Conservation (phyloP, 2,329 filamentous ascomycete genomes). For the Neofusicoccum laricinum region DNA sequence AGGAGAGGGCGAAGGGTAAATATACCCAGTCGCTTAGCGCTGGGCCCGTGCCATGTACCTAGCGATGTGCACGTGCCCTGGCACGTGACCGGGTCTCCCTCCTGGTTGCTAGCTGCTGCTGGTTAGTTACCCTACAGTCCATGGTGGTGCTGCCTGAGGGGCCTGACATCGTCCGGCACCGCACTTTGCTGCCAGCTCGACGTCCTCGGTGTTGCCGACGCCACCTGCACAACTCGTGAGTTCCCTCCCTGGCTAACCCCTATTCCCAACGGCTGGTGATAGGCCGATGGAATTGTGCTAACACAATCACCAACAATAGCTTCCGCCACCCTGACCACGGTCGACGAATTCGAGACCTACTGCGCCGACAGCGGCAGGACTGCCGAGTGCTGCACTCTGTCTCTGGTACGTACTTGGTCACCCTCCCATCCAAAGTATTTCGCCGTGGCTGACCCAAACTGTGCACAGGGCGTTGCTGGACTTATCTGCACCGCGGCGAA, state of each 20-base stretch:
- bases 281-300: neutral
- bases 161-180: neutral
- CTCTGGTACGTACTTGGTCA: neutral
- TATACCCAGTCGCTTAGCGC: too few relatives aligned
- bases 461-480: neutral
- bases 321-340: neutral
- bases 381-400: constrained; percentile 13
- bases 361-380: constrained; percentile 4
- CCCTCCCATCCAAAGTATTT: neutral
- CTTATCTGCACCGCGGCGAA: neutral
- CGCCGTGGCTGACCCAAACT: neutral
- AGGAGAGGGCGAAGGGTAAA: too few relatives aligned
- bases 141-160: too few relatives aligned
- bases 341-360: neutral
- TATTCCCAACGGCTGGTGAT: neutral
- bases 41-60: too few relatives aligned
- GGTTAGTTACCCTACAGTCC: too few relatives aligned
- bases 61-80: too few relatives aligned
- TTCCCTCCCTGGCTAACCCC: neutral
- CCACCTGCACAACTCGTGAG: neutral
- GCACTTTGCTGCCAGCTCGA: constrained; percentile 14
- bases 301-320: neutral
- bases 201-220: constrained; percentile 3
- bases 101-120: too few relatives aligned
- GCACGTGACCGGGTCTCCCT: too few relatives aligned